Conservation (phyloP, 192 early-diverging fungal species). For the Linnemannia schmuckeri region DNA sequence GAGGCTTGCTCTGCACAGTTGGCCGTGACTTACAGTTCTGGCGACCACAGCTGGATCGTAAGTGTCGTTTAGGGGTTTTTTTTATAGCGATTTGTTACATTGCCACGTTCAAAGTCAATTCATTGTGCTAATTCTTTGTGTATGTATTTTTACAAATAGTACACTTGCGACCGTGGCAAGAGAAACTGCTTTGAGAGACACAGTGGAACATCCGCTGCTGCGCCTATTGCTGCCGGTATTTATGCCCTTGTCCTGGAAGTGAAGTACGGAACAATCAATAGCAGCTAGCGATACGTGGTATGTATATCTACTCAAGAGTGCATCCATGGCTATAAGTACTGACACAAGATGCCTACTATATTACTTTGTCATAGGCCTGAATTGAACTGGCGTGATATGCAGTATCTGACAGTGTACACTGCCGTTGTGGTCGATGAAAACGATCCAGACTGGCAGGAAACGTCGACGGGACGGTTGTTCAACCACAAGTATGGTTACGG, state of each 20-base stretch:
- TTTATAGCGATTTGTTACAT: too few relatives aligned
- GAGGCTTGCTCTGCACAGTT: conserved; percentile 92
- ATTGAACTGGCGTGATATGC: conserved; percentile 91
- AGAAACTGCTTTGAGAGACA: conserved; percentile 78
- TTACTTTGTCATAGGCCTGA: conserved; percentile 74
- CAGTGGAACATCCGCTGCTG: conserved; percentile 94
- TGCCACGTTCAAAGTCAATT: neutral
- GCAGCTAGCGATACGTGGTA: neutral
- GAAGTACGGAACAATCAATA: conserved; percentile 16
- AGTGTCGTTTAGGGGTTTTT: conserved; percentile 20
- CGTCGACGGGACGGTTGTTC: conserved; percentile 77
- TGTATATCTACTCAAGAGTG: neutral
- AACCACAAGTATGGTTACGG: conserved; percentile 95
- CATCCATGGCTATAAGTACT: neutral
- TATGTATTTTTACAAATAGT: conserved; percentile 32
- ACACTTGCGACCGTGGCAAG: conserved; percentile 83
- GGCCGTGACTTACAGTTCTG: conserved; percentile 88
- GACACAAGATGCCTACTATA: neutral
- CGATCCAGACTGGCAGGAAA: conserved; percentile 80
- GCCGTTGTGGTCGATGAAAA: conserved; percentile 75
- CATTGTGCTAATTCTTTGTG: neutral
- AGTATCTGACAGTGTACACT: conserved; percentile 83
- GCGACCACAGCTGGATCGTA: conserved; percentile 81
- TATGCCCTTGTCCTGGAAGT: conserved; percentile 82
- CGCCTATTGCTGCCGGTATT: conserved; percentile 89